Evolutionary conservation across 228 moss, liverwort and hornwort species (phyloP), one percentile per base, ranked within the genome.

Genomic region (Sphagnum fallax): DNA sequence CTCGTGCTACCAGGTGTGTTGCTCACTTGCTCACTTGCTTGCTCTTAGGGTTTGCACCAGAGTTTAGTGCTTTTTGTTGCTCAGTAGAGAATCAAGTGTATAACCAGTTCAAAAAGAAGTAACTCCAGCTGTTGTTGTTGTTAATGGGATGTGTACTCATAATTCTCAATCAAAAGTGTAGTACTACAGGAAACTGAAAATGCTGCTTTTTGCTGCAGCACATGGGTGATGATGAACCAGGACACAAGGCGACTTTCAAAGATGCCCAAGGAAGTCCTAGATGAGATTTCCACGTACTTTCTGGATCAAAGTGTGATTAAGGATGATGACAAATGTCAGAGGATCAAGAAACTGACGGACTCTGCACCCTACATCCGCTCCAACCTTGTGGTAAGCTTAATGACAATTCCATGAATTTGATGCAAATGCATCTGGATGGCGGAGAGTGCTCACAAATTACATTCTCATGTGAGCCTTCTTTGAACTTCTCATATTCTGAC

Each of bases 161-260:
- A 55, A 15, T 69, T 57, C 16, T 57, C 53, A 60, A 59, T 16
- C 9, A 6, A 16, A 16, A 55, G 58, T 57, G 18, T 59, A 7
- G 14, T 16, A n/a, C 55, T 60, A 14, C 15, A 5, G 13, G 16
- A 4, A 16, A 32, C 15, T 13, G 9, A 18, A 18, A 65, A 61
- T 18, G 18, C 61, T 18, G 18, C 52, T 52, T 10, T 10, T 48
- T 48, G 47, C 4, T 61, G 57, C 68, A 74, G 74, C 62, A 74
- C 74, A 10, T 74, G 74, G 74, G 74, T 67, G 49, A 68, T 74
- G 74, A 74, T 74, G 74, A 67, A 74, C 62, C 16, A 74, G 61
- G 74, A 74, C 68, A 74, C 68, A 5, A 67, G 74, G 10, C 67
- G 61, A 53, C 58, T 74, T 1, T 60, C 74, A 8, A 68, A 52